phyloP scores from a whole-genome alignment of 2,329 filamentous ascomycete genomes.

The Xylariaceae sp. region DNA sequence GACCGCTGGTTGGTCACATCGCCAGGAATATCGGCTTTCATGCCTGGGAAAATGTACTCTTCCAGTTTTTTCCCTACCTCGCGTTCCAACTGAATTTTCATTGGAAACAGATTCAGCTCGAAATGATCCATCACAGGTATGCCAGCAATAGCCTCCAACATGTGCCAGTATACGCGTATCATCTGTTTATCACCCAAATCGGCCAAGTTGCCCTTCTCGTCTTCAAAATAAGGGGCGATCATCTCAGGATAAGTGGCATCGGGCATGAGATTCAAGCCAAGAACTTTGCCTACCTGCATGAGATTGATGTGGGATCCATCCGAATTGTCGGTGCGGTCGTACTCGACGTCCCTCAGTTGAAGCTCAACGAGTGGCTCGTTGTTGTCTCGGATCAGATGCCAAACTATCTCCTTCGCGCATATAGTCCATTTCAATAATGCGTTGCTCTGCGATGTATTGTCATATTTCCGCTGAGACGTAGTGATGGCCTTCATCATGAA shows the following conservation, averaged over 20 bases:
- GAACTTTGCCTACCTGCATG: slow-evolving; percentile 81
- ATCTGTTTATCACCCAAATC: slow-evolving; percentile 69
- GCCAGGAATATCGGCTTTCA: slow-evolving; percentile 49
- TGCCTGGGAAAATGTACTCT: slow-evolving; percentile 93
- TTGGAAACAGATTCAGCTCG: slow-evolving; percentile 86
- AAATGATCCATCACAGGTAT: slow-evolving; percentile 98
- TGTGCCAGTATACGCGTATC: slow-evolving; percentile 94
- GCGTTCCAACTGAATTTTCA: slow-evolving; percentile 89
- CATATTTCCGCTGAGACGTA: slow-evolving; percentile 83
- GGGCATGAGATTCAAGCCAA: slow-evolving; percentile 83
- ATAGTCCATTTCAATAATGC: slow-evolving; percentile 89
- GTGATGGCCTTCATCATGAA: slow-evolving; percentile 99
- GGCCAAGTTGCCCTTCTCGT: slow-evolving; percentile 47
- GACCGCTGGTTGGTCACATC: slow-evolving; percentile 40
- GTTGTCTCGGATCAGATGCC: slow-evolving; percentile 87
- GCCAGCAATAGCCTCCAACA: slow-evolving; percentile 95
- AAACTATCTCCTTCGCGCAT: slow-evolving; percentile 90
- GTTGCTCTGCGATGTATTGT: slow-evolving; percentile 66
- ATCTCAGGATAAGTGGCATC: slow-evolving; percentile 95
- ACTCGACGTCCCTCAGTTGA: slow-evolving; percentile 84
- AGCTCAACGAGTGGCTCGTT: slow-evolving; percentile 88
- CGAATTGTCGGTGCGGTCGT: slow-evolving; percentile 92
- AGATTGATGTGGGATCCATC: slow-evolving; percentile 95
- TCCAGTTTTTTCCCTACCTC: slow-evolving; percentile 91
- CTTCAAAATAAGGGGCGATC: slow-evolving; percentile 82